Base-by-base conservation (phyloP, 495 filamentous ascomycete genomes). In the Annulohypoxylon moriforme region DNA sequence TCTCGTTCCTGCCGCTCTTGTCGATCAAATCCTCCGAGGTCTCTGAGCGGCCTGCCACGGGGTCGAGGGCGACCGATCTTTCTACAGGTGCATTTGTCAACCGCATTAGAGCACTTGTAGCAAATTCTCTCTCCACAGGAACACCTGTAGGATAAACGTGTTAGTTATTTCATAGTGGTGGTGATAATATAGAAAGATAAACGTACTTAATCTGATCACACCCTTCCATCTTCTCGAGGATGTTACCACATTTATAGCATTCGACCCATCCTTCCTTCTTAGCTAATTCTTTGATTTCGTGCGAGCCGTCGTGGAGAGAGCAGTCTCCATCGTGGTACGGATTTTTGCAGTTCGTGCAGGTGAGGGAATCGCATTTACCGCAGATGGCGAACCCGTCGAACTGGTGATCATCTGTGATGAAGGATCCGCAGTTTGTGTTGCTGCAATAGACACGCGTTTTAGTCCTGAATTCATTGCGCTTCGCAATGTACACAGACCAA, bases 291-390 rank as follows among this genome's bases (percentile, higher is more conserved):
- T 38, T 16, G n/a, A 57, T 7, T 16, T 57, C 16, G 14, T 10
- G 0, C 33, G 6, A 38, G n/a, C 31, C 31, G n/a, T 34, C 29
- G n/a, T 57, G 1, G 16, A 11, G 1, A 22, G 29, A 1, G 24
- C 53, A 57, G 2, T 57, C 29, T 5, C 53, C 53, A 10, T 57
- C 53, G n/a, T 57, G 53, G n/a, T 22, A 57, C 1, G 8, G 29
- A 7, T 20, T 38, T 57, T 7, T 22, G 11, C 53, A 57, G 14
- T 11, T 22, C 33, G 16, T 20, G 18, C 53, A 57, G n/a, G 53
- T 57, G 7, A 38, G 11, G 29, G 14, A 36, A 8, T 57, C n/a
- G 25, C 53, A 57, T 16, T 57, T 3, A 2, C 6, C 6, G n/a
- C 53, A 57, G 9, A 57, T 16, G 16, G 53, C 53, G 13, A 57